Evolutionary conservation across 331 rosid genomes (phyloP).

Genomic region (Quercus tomentella): DNA sequence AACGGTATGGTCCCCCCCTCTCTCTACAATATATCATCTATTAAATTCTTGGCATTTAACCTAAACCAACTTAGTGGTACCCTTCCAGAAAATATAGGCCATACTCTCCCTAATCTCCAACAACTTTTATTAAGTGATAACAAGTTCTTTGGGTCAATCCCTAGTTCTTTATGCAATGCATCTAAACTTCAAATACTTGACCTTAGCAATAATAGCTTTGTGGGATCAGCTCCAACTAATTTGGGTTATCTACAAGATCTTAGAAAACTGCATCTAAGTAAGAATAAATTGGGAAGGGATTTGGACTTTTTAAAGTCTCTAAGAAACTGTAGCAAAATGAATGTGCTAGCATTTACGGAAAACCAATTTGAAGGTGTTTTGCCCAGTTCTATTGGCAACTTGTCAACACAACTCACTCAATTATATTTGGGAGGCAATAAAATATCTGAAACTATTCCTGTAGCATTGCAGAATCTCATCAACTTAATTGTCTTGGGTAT

Average conservation of each 20-base stretch:
- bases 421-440: neutral
- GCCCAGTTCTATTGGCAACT: slow-evolving; percentile 13
- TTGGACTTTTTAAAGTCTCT: slow-evolving; percentile 21
- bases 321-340: slow-evolving; percentile 14
- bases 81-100: too few species aligned
- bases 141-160: too few species aligned
- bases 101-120: too few species aligned
- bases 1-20: too few species aligned
- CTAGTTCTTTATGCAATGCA: too few species aligned
- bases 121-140: fast-evolving
- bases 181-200: fast-evolving
- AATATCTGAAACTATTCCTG: slow-evolving; percentile 17
- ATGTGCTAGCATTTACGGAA: fast-evolving
- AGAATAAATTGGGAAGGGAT: neutral
- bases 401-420: fast-evolving
- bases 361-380: slow-evolving; percentile 22
- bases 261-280: fast-evolving
- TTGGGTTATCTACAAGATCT: too few species aligned
- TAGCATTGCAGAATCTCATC: neutral
- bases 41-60: too few species aligned
- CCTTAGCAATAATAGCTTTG: neutral
- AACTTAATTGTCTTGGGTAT: neutral
- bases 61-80: too few species aligned
- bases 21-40: too few species aligned
- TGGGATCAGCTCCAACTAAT: neutral